phyloP scores from a whole-genome alignment of 768 basidiomycete species.

The Agrocybe chaxingu region DNA sequence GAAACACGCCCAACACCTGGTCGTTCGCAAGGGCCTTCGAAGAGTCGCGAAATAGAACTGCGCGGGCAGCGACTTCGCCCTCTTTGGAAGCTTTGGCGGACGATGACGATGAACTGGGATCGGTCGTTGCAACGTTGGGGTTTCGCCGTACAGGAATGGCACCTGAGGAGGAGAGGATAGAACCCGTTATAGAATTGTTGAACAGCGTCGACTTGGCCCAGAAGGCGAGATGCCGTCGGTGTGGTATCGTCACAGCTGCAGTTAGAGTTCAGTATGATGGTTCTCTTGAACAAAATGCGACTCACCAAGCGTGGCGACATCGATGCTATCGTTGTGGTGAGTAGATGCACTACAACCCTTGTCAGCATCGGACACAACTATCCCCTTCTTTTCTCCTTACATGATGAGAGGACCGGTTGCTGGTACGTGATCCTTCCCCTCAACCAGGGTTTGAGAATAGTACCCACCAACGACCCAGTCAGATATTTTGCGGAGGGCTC shows the following conservation, averaged over 20 bases:
- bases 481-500: constrained; percentile 56
- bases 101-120: constrained; percentile 2
- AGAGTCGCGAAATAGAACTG: constrained; percentile 52
- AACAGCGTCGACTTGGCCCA: constrained; percentile 77
- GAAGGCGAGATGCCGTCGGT: constrained; percentile 54
- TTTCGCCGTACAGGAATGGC: constrained; percentile 73
- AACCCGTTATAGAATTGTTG: constrained; percentile 47
- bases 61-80: constrained; percentile 21
- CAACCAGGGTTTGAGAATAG: constrained; percentile 58
- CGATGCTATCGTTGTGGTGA: constrained; percentile 71
- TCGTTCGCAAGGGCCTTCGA: constrained; percentile 51
- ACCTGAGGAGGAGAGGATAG: constrained; percentile 57
- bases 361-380: background rate
- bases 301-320: constrained; percentile 45
- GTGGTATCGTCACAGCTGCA: constrained; percentile 53
- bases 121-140: constrained; percentile 33
- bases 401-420: constrained; percentile 57
- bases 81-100: background rate
- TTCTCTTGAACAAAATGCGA: background rate
- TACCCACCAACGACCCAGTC: constrained; percentile 58
- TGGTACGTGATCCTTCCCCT: constrained; percentile 55
- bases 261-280: background rate
- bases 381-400: constrained; percentile 28
- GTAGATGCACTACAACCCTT: constrained; percentile 43
- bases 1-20: constrained; percentile 66